Base-by-base conservation (phyloP, 306 rosid genomes). In the Prosopis cineraria region DNA sequence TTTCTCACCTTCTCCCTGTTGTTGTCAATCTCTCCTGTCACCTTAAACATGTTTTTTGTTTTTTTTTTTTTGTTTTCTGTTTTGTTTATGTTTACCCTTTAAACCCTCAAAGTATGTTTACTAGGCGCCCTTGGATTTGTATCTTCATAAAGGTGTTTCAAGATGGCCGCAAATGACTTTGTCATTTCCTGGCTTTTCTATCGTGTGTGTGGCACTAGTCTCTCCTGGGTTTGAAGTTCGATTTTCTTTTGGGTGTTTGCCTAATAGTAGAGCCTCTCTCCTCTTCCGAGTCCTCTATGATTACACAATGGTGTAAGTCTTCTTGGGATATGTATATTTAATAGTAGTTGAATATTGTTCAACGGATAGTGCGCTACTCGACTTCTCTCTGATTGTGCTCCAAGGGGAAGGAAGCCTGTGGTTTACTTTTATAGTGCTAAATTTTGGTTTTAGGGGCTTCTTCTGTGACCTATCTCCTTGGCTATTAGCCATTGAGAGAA, bases 361-460 rank as follows among this genome's bases (percentile, higher is more conserved):
- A 37, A 20, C 2, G 20, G 31, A 29, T 58, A n/a, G 20, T 33
- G 6, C 7, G 64, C 44, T 31, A 10, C 19, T 16, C 1, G 13
- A 70, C 22, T 25, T 40, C 11, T 30, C 41, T 47, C 47, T 30
- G 17, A 27, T 44, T 16, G 16, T 16, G 58, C 74, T 17, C 16
- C 27, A 27, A 43, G 25, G 25, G 60, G 10, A 31, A 29, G 44
- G 43, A 45, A 27, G 27, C 59, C 40, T 55, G 2, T 29, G 40
- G 40, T 17, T 45, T 27, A 45, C 29, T 30, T 60, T 6, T 20
- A 6, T 44, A 7, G 60, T 6, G 79, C 79, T 44, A 44, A 60
- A n/a, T 11, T 76, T 47, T 64, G 50, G 64, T 75, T 47, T 64
- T 55, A 14, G 55, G 10, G 24, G 55, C 3, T 40, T 73, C 30